Conservation (phyloP, 306 rosid genomes). For the Prunus dulcis region DNA sequence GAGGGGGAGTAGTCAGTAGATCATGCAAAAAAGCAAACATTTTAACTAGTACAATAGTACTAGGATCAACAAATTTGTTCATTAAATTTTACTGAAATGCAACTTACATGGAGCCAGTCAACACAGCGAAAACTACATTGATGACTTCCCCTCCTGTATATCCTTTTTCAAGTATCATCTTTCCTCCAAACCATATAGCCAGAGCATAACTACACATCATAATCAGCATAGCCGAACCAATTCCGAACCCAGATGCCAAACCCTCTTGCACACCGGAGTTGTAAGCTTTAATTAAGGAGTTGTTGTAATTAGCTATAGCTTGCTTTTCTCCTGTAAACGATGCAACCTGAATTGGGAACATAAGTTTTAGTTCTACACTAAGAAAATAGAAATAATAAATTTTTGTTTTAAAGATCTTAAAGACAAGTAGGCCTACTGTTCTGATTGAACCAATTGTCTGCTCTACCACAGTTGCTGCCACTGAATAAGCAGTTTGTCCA, state of each 20-base stretch:
- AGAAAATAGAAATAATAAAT: neutral
- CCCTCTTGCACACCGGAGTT: conserved; percentile 58
- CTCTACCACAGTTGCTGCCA: conserved; percentile 31
- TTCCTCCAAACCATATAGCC: conserved; percentile 78
- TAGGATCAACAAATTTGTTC: neutral
- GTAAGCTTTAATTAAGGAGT: conserved; percentile 54
- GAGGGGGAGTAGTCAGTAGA: neutral
- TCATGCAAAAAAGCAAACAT: neutral
- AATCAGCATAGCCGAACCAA: conserved; percentile 37
- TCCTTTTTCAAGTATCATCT: conserved; percentile 69
- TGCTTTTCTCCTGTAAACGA: conserved; percentile 90
- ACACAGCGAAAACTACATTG: conserved; percentile 49
- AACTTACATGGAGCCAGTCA: conserved; percentile 72
- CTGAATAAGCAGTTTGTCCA: conserved; percentile 48
- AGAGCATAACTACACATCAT: conserved; percentile 49
- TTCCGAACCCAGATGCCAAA: conserved; percentile 65
- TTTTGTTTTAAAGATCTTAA: neutral
- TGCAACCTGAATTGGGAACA: conserved; percentile 56
- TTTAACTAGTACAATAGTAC: neutral
- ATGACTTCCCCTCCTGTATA: conserved; percentile 71
- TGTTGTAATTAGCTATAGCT: conserved; percentile 60
- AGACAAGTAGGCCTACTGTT: conserved; percentile 20
- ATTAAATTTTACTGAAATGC: neutral
- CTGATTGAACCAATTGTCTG: conserved; percentile 32
- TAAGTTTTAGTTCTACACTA: conserved; percentile 1